These are phyloP conservation scores for Onygenales sp. DNA, from an alignment of 2,329 filamentous ascomycete genomes.

Conservation along the genomic window DNA sequence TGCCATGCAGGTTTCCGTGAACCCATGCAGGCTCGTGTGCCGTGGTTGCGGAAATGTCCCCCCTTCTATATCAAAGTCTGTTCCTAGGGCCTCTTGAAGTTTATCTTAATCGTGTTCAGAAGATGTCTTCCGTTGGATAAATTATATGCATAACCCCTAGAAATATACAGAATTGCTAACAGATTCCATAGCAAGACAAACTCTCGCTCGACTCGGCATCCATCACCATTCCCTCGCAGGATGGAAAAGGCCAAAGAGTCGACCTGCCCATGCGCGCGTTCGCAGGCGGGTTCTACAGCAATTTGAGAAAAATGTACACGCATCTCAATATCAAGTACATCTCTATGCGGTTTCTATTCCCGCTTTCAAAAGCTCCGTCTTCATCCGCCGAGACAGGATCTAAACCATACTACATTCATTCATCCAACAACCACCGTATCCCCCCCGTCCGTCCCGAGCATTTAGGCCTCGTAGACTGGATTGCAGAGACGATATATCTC, in stretches of 20 bases:
- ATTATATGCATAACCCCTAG: neutral
- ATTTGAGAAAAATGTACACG: conserved; percentile 48
- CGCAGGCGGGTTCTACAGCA: conserved; percentile 45
- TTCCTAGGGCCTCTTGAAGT: too few relatives aligned
- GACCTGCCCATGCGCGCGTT: conserved; percentile 46
- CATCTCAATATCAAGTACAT: conserved; percentile 43
- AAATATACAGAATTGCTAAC: conserved; percentile 3
- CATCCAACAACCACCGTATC: conserved; percentile 45
- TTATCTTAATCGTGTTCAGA: neutral
- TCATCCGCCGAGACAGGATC: conserved; percentile 3
- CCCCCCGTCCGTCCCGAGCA: conserved; percentile 35
- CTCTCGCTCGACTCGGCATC: conserved; percentile 40
- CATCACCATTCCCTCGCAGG: conserved; percentile 23
- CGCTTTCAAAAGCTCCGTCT: conserved; percentile 32
- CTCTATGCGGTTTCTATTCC: conserved; percentile 45
- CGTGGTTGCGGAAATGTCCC: too few relatives aligned
- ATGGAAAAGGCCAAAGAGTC: conserved; percentile 22
- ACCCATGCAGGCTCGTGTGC: too few relatives aligned
- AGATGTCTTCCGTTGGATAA: neutral
- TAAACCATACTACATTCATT: conserved; percentile 42
- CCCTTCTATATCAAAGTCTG: too few relatives aligned
- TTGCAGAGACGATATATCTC: conserved; percentile 38
- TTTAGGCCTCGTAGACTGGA: conserved; percentile 26
- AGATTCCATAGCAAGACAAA: conserved; percentile 26
- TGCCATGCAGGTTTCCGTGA: too few relatives aligned